phyloP scores from a whole-genome alignment of 495 filamentous ascomycete species.

The Lophiotrema nucula region DNA sequence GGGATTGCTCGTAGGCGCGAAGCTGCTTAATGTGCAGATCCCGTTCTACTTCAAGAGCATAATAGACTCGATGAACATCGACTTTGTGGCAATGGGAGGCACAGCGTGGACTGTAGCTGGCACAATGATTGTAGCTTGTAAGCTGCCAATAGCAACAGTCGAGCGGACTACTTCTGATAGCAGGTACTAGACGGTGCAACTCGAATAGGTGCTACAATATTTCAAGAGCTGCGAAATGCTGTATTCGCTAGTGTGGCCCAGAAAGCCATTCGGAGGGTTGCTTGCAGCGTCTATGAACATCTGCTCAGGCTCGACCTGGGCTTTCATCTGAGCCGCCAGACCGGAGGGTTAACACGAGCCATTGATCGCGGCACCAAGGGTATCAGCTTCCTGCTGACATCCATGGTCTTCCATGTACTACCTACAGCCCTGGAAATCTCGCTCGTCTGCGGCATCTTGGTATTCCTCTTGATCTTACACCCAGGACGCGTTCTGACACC shows the following conservation, averaged over 20 bases:
- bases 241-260: conserved; percentile 96
- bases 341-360: conserved; percentile 87
- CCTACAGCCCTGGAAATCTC: conserved; percentile 91
- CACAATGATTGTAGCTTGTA: conserved; percentile 84
- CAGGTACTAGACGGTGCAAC: conserved; percentile 69
- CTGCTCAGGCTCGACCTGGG: conserved; percentile 83
- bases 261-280: conserved; percentile 89
- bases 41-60: conserved; percentile 99
- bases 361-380: conserved; percentile 97
- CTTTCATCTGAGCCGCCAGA: conserved; percentile 92
- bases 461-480: conserved; percentile 35
- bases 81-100: conserved; percentile 76
- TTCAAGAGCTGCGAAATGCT: conserved; percentile 90
- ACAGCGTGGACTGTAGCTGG: conserved; percentile 88
- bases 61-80: conserved; percentile 94
- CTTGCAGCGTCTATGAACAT: conserved; percentile 88
- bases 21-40: conserved; percentile 92
- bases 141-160: conserved; percentile 26
- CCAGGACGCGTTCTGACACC: background rate
- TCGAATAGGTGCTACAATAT: conserved; percentile 79
- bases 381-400: conserved; percentile 92
- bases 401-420: conserved; percentile 97
- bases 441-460: conserved; percentile 88
- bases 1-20: conserved; percentile 80
- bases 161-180: background rate